Conservation (phyloP, 495 filamentous ascomycete species). For the Penicillium subrubescens region DNA sequence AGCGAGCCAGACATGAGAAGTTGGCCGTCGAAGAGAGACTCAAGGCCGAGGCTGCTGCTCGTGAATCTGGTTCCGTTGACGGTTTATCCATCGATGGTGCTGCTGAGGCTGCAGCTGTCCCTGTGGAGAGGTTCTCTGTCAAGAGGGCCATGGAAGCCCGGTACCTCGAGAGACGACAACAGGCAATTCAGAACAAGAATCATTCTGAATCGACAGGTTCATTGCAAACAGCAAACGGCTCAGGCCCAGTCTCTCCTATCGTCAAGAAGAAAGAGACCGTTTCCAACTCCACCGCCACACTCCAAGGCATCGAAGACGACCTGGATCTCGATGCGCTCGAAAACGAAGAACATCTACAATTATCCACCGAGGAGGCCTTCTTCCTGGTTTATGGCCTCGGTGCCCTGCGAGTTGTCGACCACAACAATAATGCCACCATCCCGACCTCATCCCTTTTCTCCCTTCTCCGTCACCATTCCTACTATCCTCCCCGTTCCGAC, state of each 20-base stretch:
- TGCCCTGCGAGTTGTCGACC: conserved; percentile 65
- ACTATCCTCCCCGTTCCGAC: conserved; percentile 59
- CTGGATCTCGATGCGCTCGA: conserved; percentile 45
- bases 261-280: conserved; percentile 59
- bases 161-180: conserved; percentile 29
- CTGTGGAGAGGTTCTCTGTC: conserved; percentile 43
- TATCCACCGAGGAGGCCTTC: conserved; percentile 88
- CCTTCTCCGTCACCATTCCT: conserved; percentile 67
- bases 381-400: conserved; percentile 86
- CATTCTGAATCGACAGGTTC: conserved; percentile 2
- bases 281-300: conserved; percentile 44
- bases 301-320: conserved; percentile 30
- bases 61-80: conserved; percentile 25
- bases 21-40: conserved; percentile 75
- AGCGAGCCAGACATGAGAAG: conserved; percentile 81
- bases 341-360: conserved; percentile 89
- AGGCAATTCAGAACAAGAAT: conserved; percentile 23
- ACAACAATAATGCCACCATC: conserved; percentile 44
- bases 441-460: conserved; percentile 54
- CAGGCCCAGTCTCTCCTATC: conserved; percentile 64
- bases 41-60: conserved; percentile 57
- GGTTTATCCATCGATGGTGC: background rate
- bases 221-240: conserved; percentile 39
- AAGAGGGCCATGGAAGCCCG: conserved; percentile 45
- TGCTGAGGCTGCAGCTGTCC: background rate